These are phyloP conservation scores for Rhizophora apiculata DNA, from an alignment of 345 rosid genomes.

Conservation along the genomic window DNA sequence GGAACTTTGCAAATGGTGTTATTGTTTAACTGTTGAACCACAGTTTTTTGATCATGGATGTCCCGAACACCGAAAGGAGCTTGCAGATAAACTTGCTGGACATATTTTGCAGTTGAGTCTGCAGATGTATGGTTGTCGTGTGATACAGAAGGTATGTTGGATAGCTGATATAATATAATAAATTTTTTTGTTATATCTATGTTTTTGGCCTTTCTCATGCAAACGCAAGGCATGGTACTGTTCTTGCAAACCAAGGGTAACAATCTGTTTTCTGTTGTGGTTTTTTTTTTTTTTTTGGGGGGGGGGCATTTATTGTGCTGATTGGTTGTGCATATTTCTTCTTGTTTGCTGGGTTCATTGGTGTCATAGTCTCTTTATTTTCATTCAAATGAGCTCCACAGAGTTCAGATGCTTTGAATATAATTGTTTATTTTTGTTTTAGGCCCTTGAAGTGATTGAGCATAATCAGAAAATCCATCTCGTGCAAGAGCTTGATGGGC, in stretches of 20 bases:
- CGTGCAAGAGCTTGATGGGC: slow-evolving; percentile 84
- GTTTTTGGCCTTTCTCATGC: background rate
- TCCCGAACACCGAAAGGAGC: slow-evolving; percentile 76
- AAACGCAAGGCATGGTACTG: no score
- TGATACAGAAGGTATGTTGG: slow-evolving; percentile 78
- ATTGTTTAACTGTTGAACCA: slow-evolving; percentile 14
- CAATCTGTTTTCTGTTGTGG: no score
- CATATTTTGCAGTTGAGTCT: slow-evolving; percentile 84
- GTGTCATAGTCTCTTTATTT: background rate
- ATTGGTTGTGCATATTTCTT: no score
- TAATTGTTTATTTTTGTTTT: slow-evolving; percentile 13
- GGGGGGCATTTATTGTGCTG: no score
- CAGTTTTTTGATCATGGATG: slow-evolving; percentile 95
- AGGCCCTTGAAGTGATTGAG: slow-evolving; percentile 98
- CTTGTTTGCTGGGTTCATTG: background rate
- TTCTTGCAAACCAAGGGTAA: no score
- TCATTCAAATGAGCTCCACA: background rate
- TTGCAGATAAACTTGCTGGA: slow-evolving; percentile 78
- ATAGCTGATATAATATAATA: background rate
- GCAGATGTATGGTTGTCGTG: slow-evolving; percentile 99
- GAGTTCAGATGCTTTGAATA: background rate
- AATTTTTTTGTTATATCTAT: background rate
- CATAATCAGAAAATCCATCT: slow-evolving; percentile 73
- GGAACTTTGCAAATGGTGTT: background rate
- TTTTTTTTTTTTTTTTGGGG: no score